Base-by-base conservation (phyloP, 2,329 filamentous ascomycete genomes). In the Calonectria pseudoreteaudii region DNA sequence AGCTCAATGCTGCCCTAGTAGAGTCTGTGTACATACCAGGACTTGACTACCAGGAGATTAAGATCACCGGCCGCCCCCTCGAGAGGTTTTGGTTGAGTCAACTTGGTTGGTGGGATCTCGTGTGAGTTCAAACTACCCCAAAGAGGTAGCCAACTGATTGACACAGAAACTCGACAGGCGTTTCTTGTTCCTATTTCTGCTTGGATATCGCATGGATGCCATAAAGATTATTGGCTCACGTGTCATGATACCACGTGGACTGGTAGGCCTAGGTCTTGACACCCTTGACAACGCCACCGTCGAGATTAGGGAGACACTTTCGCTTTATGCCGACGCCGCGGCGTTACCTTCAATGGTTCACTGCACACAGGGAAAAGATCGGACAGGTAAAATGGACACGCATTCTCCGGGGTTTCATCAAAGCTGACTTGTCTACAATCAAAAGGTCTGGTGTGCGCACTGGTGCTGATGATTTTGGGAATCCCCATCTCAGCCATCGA, bases 361-460 rank as follows among this genome's bases (percentile, higher is more conserved):
- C 83, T 98, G 95, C 83, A 97, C 95, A 0, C 95, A 97, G 80
- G 95, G 95, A 72, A 98, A 98, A 82, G 95, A 98, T 81, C 90
- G 95, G 2, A 86, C 85, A 70, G 84, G 84, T 83, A 73, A 66
- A 26, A 23, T 10, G 4, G 1, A n/a, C 4, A 41, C 10, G 18
- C 4, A 44, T 10, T 4, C 20, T 13, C 7, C 4, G 20, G 20
- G 18, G 5, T 13, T 38, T 14, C 2, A 7, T 26, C 11, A 5
- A 36, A n/a, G 28, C 28, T 28, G 23, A 28, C 5, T 34, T 30
- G 20, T 23, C 56, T 13, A 71, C 28, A 36, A 71, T 14, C 14
- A 8, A 95, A 92, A 1, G 95, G 95, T 0, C 86, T 98, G 16
- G 87, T 94, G 14, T 87, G 95, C 7, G 86, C 93, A 50, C 86